Evolutionary conservation across 2,329 filamentous ascomycete species (phyloP).

Genomic region (Aspergillus sp.): DNA sequence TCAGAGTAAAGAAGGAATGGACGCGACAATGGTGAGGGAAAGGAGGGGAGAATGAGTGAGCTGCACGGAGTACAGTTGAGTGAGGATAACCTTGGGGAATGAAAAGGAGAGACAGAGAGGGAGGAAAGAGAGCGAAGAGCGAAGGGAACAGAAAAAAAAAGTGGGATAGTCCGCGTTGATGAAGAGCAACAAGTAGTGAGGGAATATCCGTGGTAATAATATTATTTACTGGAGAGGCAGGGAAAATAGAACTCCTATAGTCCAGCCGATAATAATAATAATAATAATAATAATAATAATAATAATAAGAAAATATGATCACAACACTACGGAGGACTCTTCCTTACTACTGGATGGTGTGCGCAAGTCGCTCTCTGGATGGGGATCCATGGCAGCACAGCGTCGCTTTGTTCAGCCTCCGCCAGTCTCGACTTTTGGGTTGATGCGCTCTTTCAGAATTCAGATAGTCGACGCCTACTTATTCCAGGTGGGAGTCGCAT

Average conservation of each 20-base stretch:
- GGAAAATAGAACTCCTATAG: constrained; percentile 8
- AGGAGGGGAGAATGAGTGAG: background rate
- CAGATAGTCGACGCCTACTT: background rate
- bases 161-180: constrained; percentile 7
- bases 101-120: background rate
- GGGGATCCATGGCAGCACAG: background rate
- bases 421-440: background rate
- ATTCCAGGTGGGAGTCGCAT: background rate
- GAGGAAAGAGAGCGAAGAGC: background rate
- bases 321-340: background rate
- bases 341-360: constrained; percentile 2
- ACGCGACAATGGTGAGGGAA: background rate
- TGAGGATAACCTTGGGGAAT: constrained; percentile 1
- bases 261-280: constrained; percentile 1
- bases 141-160: constrained; percentile 7
- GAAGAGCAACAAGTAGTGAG: constrained; percentile 8
- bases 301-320: background rate
- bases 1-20: background rate
- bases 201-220: constrained; percentile 4
- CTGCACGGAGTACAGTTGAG: background rate
- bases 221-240: constrained; percentile 2
- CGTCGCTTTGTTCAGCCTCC: background rate
- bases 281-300: background rate
- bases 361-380: background rate
- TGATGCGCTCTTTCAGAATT: background rate